Evolutionary conservation across 345 rosid genomes (phyloP), one percentile per base, ranked within the genome.

Genomic region (Eucalyptus cloeziana): DNA sequence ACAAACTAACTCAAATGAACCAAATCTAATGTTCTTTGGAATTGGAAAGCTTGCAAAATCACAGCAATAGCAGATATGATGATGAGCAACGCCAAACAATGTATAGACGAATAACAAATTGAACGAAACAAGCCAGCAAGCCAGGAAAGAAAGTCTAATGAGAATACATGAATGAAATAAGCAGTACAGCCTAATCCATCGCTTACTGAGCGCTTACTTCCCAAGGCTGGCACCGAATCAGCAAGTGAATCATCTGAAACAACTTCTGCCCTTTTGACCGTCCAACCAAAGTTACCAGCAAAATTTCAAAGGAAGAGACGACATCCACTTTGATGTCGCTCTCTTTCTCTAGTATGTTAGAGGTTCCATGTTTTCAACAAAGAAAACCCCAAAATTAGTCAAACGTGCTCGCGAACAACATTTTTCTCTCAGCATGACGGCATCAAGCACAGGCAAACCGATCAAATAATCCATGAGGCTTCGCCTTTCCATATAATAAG

Each of bases 201-300:
- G 91, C 95, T 96, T 6, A 94, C 94, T 62, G 99, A 95, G 49
- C 99, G 96, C 93, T 96, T 96, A 47, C 90, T 93, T 56, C 98
- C 98, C 89, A 92, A 88, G 87, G 90, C 88, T 5, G 93, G 93
- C 86, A 86, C 86, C 85, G 91, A 91, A 89, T 91, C 94, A 51
- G 90, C 88, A 69, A 64, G 86, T 19, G 87, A 92, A 86, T 16
- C 90, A 52, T 45, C 47, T 45, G 13, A 40, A 40, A 40, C 43
- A 40, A 40, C 43, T 93, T 92, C 94, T 67, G 92, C 91, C 93
- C 96, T 40, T 40, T 94, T 96, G 87, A 96, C 97, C 85, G 40
- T 45, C 30, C 17, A n/a, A 21, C 21, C 22, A 56, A 13, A 85
- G 37, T 24, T 27, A 27, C 25, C 21, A 50, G 1, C 52, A 13